Evolutionary conservation across 2,329 filamentous ascomycete species (phyloP), one percentile per base, ranked within the genome.

Genomic region (Colletotrichum sp.): DNA sequence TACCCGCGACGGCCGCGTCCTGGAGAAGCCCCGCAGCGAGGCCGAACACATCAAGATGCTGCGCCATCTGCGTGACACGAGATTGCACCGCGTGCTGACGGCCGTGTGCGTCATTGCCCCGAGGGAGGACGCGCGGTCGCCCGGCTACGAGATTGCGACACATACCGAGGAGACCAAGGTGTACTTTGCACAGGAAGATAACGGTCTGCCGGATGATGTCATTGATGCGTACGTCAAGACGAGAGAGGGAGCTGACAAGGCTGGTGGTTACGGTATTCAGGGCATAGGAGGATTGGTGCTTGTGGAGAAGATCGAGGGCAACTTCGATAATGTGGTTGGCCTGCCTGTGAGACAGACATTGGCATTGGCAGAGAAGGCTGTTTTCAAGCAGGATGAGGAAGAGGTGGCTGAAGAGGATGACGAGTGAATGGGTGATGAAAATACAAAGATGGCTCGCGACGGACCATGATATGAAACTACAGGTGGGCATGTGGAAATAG

Each of bases 221-320:
- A 93, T 98, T 75, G 88, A 95, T 79, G 91, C 87, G 7, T 96
- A 96, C 82, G 94, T 96, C 74, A 90, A 89, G 81, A 98, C 96
- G 27, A 90, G 96, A 71, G 97, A 99, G 87, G 97, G 97, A 3
- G 96, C 92, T 13, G 97, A 98, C 85, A 99, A 98, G 88, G 97
- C 97, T 0, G 97, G 97, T 3, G 97, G 97, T 0, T 99, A 99
- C 84, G 97, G 95, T 2, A 91, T 99, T 69, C 97, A 99, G 85
- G 97, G 96, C 0, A 88, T 96, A 13, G 97, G 95, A 2, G 94
- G 94, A 11, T 93, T 98, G 83, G 88, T 99, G 75, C 85, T 99
- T 73, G 93, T 99, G 15, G 96, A 98, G 83, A 94, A 90, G 84
- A 94, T 99, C 78, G 95, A 98, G 78, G 97, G 97, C 13, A 93